Base-by-base conservation (phyloP, 371 early-diverging fungal genomes). In the Pancytospora philotis region DNA sequence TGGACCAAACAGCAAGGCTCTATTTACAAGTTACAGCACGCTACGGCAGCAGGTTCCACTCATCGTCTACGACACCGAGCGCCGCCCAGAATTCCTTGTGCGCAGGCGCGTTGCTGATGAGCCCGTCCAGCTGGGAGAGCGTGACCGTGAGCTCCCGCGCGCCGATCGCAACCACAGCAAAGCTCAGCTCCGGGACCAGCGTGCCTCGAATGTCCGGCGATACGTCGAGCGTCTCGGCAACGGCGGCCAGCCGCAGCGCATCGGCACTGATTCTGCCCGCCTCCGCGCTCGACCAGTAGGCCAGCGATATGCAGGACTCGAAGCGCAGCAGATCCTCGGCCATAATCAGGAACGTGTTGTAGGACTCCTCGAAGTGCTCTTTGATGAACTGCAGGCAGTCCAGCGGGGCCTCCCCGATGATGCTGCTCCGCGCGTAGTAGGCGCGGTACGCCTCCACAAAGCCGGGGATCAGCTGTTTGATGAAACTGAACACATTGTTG, bases 391-490 rank as follows among this genome's bases (percentile, higher is more conserved):
- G 35, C 62, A 55, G 27, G 68, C 39, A 30, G 38, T 65, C 49
- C 19, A 37, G n/a, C 27, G 28, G 52, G 0, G 49, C 25, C 25
- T 27, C 31, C 3, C 45, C 56, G 30, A 38, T 39, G 30, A 67
- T 49, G 1, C 57, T 45, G 13, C 30, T 19, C 6, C 51, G 41
- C 6, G 68, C 52, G 30, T 66, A 66, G 57, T 74, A 70, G 10
- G n/a, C 38, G 38, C 67, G 69, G 48, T 69, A 74, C 39, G 19
- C n/a, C n/a, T 57, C 32, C 22, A 49, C n/a, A 61, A 74, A 58
- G 56, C 71, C 45, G 32, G 74, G 74, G 30, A 74, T 19, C n/a
- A 69, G n/a, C n/a, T 69, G 49, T n/a, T 41, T 19, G 30, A 74
- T 49, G 32, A 74, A 69, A 0, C 55, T 28, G 35, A 65, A 64